Percentiles rank a stretch among this genome's conserved stretches.
Conservation (phyloP, 306 rosid genomes). For the Aeschynomene evenia region DNA sequence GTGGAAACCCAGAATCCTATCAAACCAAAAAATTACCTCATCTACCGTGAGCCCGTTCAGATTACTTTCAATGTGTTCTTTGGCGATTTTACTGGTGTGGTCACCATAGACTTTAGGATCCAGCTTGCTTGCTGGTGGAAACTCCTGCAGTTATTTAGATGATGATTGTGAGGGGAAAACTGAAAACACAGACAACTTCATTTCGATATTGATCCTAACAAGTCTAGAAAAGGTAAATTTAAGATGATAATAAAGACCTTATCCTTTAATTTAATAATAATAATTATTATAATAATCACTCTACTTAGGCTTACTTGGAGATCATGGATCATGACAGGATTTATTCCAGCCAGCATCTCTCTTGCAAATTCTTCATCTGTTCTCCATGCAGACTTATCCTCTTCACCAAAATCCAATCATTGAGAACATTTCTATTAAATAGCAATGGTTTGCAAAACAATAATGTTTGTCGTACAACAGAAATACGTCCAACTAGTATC, state of each 20-base stretch:
- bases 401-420: conserved; percentile 45
- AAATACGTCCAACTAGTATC: too few relatives aligned
- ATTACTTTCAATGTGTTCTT: conserved; percentile 46
- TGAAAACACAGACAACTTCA: neutral
- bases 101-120: conserved; percentile 60
- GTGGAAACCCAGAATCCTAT: conserved; percentile 9
- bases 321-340: conserved; percentile 57
- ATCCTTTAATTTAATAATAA: neutral
- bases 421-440: neutral
- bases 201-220: conserved; percentile 1
- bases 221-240: conserved; percentile 5
- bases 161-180: neutral
- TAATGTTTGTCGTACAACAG: too few relatives aligned
- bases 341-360: conserved; percentile 86
- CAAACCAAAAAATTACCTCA: conserved; percentile 48
- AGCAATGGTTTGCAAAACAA: neutral
- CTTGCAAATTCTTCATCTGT: conserved; percentile 88
- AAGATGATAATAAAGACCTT: neutral
- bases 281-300: too few relatives aligned
- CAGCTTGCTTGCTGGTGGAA: conserved; percentile 80
- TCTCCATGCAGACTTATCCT: conserved; percentile 63
- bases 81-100: conserved; percentile 57
- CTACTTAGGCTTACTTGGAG: conserved; percentile 67
- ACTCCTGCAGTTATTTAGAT: conserved; percentile 51
- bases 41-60: conserved; percentile 60